Conservation (phyloP, 768 basidiomycete genomes). For the Russula earlei region DNA sequence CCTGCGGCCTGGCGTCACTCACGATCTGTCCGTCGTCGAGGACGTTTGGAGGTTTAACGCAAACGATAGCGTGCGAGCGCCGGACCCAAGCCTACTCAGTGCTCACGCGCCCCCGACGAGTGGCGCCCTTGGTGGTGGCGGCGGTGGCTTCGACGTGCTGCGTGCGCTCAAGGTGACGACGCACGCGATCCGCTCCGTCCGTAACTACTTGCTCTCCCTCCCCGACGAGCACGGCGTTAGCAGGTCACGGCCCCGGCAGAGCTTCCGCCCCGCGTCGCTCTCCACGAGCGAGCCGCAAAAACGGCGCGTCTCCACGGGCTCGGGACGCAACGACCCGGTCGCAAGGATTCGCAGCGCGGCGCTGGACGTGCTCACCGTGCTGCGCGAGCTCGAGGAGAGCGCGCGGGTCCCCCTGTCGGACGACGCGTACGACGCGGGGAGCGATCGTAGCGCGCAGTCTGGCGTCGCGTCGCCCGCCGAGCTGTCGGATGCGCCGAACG, state of each 20-base stretch:
- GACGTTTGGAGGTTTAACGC: conserved; percentile 48
- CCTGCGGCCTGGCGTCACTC: conserved; percentile 65
- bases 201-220: conserved; percentile 75
- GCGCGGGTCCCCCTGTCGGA: conserved; percentile 68
- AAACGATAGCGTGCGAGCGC: not conserved
- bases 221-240: conserved; percentile 47
- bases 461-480: conserved; percentile 36
- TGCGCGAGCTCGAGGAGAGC: conserved; percentile 74
- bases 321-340: conserved; percentile 46
- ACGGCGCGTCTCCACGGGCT: conserved; percentile 28
- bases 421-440: conserved; percentile 76
- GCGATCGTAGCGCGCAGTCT: conserved; percentile 43
- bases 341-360: conserved; percentile 66
- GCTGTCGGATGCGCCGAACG: conserved; percentile 30
- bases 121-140: not conserved
- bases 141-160: conserved; percentile 48
- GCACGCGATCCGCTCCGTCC: conserved; percentile 67
- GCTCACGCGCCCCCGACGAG: not conserved
- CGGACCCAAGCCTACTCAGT: conserved; percentile 7
- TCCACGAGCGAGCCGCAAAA: conserved; percentile 28
- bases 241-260: conserved; percentile 25
- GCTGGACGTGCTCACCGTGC: conserved; percentile 70
- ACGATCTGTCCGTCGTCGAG: conserved; percentile 61
- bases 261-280: conserved; percentile 48
- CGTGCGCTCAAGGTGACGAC: conserved; percentile 70